Conservation (phyloP, 768 basidiomycete species). For the Boletus coccyginus region DNA sequence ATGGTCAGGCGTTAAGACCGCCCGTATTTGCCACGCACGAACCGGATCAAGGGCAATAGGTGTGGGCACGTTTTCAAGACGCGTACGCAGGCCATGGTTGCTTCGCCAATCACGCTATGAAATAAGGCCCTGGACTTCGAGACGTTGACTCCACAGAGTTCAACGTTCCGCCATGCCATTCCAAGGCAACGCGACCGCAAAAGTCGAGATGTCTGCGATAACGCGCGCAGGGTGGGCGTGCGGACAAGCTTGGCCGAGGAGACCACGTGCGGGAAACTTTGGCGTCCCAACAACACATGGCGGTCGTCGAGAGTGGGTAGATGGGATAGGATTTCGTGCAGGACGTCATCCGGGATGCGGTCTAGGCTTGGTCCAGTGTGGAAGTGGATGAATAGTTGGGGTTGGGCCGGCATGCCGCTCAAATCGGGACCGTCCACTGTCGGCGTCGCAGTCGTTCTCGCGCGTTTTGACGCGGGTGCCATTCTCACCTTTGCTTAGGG, state of each 20-base stretch:
- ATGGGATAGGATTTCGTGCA: slow-evolving; percentile 12
- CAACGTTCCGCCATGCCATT: slow-evolving; percentile 12
- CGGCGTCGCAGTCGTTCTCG: not conserved
- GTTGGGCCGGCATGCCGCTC: not conserved
- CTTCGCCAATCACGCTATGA: not conserved
- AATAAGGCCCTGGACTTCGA: not conserved
- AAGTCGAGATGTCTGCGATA: slow-evolving; percentile 6
- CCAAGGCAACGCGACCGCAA: slow-evolving; percentile 11
- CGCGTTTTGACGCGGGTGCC: not conserved
- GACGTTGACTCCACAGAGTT: not conserved
- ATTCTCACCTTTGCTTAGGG: not conserved
- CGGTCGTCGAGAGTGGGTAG: slow-evolving; percentile 1
- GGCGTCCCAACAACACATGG: not conserved
- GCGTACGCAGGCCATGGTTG: not conserved
- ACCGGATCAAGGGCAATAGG: slow-evolving; percentile 5
- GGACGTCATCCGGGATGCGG: slow-evolving; percentile 9
- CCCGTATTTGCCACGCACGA: not conserved
- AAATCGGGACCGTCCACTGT: not conserved
- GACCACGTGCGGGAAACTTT: not conserved
- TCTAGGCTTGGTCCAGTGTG: slow-evolving; percentile 1
- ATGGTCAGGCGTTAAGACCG: not conserved
- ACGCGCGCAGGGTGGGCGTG: not conserved
- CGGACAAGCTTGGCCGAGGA: not conserved
- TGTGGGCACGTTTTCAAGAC: slow-evolving; percentile 4
- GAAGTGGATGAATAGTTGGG: not conserved